Base-by-base conservation (phyloP, 805 yeast species). In the Starmerella geochares region DNA sequence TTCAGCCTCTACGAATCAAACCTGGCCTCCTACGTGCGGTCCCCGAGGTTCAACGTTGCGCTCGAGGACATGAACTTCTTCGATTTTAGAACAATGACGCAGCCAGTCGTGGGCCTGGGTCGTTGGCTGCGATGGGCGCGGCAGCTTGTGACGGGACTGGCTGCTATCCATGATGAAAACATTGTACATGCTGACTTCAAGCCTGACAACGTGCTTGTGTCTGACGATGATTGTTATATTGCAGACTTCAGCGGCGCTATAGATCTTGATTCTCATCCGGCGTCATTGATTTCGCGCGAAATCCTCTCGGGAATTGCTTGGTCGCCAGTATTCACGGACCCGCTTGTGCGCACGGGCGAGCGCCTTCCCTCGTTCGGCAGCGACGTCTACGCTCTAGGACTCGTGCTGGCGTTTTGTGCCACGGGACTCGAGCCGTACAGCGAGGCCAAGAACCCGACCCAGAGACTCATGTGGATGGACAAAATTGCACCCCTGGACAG, bases 121-220 rank as follows among this genome's bases (percentile, higher is more conserved):
- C 48, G 47, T 24, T 64, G 65, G 63, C 24, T 20, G 19, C 13
- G 27, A n/a, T 62, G 64, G 65, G 57, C 64, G 10, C 42, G 17
- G 9, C 59, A 58, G 44, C 57, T 65, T 20, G 47, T 52, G 13
- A 25, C 20, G 1, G 67, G 61, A 2, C 54, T 64, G 27, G 29
- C 40, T 17, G 55, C 51, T 24, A 35, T 64, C 21, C 63, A 61
- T 28, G 27, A 54, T 9, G 47, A 49, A 27, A 55, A 62, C 4
- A 54, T 68, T 24, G 70, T 75, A 14, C 78, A 75, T 52, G 68
- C 76, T 54, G 79, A 75, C 55, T 56, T 73, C 52, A 75, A 75
- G 58, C 66, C 76, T 16, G 70, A 70, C 40, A 75, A 75, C 55
- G 58, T 75, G 8, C 58, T 74, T 51, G 62, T 67, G 14, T 58